Percentiles rank a stretch among this genome's conserved stretches.
Conservation (phyloP, 345 rosid species). For the Cardamine occulta region DNA sequence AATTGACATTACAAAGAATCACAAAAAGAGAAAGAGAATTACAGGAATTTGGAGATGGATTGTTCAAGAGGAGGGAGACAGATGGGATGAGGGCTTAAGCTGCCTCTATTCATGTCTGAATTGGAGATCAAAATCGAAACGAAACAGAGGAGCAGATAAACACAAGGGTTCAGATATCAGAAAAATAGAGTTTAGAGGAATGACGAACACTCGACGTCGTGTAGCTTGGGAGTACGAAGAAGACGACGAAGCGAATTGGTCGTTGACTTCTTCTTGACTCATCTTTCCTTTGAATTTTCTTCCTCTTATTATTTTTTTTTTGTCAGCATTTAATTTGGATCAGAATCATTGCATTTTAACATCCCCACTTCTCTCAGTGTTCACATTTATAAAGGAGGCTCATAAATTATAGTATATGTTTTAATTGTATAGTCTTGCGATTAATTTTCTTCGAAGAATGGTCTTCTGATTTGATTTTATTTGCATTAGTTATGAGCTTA, state of each 20-base stretch:
- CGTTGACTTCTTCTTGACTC: constrained; percentile 42
- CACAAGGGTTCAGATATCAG: constrained; percentile 9
- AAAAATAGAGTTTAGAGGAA: constrained; percentile 27
- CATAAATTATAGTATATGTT: not conserved
- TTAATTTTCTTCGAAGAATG: constrained; percentile 20
- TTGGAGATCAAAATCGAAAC: constrained; percentile 15
- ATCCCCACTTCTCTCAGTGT: constrained; percentile 19
- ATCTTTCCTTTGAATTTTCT: constrained; percentile 17
- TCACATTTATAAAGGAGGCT: not conserved
- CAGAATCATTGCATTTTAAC: constrained; percentile 17
- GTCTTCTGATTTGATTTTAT: not conserved
- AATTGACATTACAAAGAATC: not conserved
- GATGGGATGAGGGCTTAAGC: constrained; percentile 55
- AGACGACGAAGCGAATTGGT: constrained; percentile 36
- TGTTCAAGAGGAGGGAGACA: constrained; percentile 66
- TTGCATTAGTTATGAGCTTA: not conserved
- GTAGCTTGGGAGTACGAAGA: constrained; percentile 28
- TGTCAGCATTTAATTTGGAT: not conserved
- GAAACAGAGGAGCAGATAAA: constrained; percentile 18
- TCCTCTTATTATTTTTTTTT: not conserved
- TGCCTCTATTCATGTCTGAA: constrained; percentile 60
- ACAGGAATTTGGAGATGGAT: constrained; percentile 76
- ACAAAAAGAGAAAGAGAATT: constrained; percentile 40
- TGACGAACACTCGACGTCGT: constrained; percentile 27
- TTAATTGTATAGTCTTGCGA: not conserved